A percentile compares a stretch with the other conserved stretches of the same genome.
These are phyloP conservation scores for Phytophthora vignae DNA, from an alignment of 352 stramenopile species.

Conservation along the genomic window DNA sequence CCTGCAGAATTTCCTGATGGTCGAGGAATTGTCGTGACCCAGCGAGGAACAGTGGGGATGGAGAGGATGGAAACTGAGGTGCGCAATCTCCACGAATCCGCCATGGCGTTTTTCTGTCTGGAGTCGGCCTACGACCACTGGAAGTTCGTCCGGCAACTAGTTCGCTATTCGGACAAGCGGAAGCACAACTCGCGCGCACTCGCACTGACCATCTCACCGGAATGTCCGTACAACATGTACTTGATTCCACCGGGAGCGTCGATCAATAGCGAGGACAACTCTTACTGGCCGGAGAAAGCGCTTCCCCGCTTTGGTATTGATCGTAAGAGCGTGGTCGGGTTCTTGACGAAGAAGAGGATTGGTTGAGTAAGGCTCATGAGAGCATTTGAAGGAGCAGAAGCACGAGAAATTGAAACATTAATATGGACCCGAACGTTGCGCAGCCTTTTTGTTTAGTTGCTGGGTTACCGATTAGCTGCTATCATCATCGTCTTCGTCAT, in stretches of 20 bases:
- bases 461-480: constrained; percentile 6
- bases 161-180: constrained; percentile 75
- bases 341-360: constrained; percentile 61
- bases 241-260: constrained; percentile 76
- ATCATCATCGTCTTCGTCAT: constrained; percentile 30
- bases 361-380: constrained; percentile 2
- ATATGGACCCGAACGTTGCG: not conserved
- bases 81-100: constrained; percentile 51
- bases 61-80: constrained; percentile 47
- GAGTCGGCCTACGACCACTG: constrained; percentile 74
- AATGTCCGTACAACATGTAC: constrained; percentile 61
- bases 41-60: constrained; percentile 56
- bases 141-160: constrained; percentile 76
- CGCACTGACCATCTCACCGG: constrained; percentile 47
- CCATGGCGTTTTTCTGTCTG: constrained; percentile 63
- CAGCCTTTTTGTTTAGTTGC: not conserved
- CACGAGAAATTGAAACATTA: not conserved
- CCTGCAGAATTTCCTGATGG: constrained; percentile 34
- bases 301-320: constrained; percentile 55
- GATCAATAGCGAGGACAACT: constrained; percentile 78
- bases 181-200: constrained; percentile 59
- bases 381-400: not conserved
- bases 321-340: constrained; percentile 70
- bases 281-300: constrained; percentile 68
- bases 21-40: constrained; percentile 43